Percentiles rank a stretch among this genome's conserved stretches.
Evolutionary conservation across 352 stramenopile species (phyloP).

Genomic region (Phytopythium sindhum): DNA sequence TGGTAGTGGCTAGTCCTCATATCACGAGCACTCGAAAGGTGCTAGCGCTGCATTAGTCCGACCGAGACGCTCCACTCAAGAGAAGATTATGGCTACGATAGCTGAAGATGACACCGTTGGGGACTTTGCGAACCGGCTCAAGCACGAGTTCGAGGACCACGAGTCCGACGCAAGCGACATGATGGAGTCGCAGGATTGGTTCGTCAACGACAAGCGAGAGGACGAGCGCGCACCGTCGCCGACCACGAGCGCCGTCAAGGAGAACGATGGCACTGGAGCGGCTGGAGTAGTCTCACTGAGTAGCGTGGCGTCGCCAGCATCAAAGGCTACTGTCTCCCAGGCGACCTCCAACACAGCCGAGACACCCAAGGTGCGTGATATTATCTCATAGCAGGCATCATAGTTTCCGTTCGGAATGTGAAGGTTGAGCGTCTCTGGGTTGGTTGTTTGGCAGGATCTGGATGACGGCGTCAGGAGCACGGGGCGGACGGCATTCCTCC

Average conservation of each 20-base stretch:
- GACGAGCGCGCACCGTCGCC: conserved; percentile 12
- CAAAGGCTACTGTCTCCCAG: conserved; percentile 12
- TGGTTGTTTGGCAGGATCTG: conserved; percentile 14
- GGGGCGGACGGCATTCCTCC: conserved; percentile 58
- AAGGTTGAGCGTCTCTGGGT: not conserved
- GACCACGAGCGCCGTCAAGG: not conserved
- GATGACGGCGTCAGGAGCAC: conserved; percentile 32
- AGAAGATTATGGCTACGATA: conserved; percentile 3
- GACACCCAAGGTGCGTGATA: conserved; percentile 10
- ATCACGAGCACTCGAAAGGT: no score
- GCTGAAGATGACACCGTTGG: conserved; percentile 42
- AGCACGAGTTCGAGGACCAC: conserved; percentile 70
- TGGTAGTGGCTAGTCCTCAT: no score
- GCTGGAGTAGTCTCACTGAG: conserved; percentile 12
- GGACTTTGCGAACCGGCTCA: conserved; percentile 64
- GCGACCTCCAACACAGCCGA: conserved; percentile 24
- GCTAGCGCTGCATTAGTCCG: no score
- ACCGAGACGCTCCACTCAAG: not conserved
- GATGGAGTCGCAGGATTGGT: conserved; percentile 75
- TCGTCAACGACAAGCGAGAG: conserved; percentile 66
- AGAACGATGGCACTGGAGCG: not conserved
- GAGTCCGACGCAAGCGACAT: conserved; percentile 44
- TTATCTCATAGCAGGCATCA: no score
- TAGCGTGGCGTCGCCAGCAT: conserved; percentile 13
- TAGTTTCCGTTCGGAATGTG: no score